phyloP scores from a whole-genome alignment of 2,329 filamentous ascomycete genomes.

The Fusarium pseudocircinatum region DNA sequence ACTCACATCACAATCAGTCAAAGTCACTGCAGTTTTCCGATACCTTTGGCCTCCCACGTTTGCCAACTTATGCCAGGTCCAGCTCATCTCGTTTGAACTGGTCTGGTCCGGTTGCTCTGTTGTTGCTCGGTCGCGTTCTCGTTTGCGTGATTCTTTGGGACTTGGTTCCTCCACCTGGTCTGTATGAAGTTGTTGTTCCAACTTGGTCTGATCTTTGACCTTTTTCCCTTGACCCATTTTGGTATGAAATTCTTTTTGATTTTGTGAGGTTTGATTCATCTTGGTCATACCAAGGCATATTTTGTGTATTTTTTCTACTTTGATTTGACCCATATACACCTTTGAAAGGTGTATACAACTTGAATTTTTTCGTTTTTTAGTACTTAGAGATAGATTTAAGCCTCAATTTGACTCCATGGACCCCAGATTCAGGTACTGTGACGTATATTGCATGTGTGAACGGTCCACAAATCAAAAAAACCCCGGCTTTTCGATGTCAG shows the following conservation, averaged over 20 bases:
- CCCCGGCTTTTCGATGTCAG: conserved; percentile 17
- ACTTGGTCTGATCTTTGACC: background rate
- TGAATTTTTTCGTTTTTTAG: background rate
- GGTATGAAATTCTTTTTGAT: background rate
- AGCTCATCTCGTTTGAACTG: conserved; percentile 13
- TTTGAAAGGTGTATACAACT: background rate
- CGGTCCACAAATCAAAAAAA: conserved; percentile 36
- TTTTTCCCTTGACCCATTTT: background rate
- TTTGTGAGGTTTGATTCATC: conserved; percentile 11
- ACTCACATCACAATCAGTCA: background rate
- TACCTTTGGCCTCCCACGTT: conserved; percentile 19
- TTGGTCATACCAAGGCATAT: background rate
- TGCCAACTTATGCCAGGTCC: background rate
- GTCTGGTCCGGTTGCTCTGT: conserved; percentile 11
- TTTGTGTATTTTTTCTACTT: background rate
- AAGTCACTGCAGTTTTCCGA: conserved; percentile 15
- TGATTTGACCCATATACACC: background rate
- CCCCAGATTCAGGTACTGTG: conserved; percentile 27
- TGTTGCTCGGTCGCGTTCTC: conserved; percentile 20
- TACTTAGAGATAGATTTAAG: background rate
- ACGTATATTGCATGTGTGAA: conserved; percentile 28
- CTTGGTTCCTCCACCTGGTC: background rate
- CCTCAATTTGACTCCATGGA: conserved; percentile 16
- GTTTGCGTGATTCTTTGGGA: conserved; percentile 2
- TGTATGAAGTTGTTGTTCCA: background rate